These are phyloP conservation scores for Globisporangium canariense DNA, from an alignment of 352 stramenopile genomes.

Conservation along the genomic window DNA sequence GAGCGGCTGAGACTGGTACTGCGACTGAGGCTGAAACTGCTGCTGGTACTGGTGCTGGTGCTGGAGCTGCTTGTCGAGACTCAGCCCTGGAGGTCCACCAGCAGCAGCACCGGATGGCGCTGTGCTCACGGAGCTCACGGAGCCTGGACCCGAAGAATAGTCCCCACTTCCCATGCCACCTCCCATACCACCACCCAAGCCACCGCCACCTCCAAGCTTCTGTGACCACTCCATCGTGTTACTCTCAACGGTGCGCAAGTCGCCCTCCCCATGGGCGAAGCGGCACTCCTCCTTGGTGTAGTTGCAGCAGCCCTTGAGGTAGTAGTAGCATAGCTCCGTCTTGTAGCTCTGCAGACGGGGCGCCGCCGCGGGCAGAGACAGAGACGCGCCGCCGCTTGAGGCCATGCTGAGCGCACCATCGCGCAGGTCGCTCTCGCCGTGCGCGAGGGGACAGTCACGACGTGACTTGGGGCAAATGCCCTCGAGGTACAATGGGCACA, in stretches of 20 bases:
- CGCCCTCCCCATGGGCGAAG: slow-evolving; percentile 81
- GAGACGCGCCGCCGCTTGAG: background rate
- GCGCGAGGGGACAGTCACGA: slow-evolving; percentile 71
- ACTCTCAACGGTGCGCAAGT: slow-evolving; percentile 79
- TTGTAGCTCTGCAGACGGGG: slow-evolving; percentile 86
- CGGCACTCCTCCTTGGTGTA: slow-evolving; percentile 85
- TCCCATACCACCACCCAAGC: slow-evolving; percentile 12
- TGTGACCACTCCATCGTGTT: slow-evolving; percentile 67
- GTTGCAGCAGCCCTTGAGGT: slow-evolving; percentile 86
- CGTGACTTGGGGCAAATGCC: slow-evolving; percentile 69
- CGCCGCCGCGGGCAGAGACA: slow-evolving; percentile 35
- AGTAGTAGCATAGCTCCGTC: slow-evolving; percentile 88
- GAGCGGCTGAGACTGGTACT: slow-evolving; percentile 23
- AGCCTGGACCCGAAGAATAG: slow-evolving; percentile 5
- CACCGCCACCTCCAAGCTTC: slow-evolving; percentile 42
- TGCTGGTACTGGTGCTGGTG: slow-evolving; percentile 67
- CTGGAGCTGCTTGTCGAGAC: slow-evolving; percentile 50
- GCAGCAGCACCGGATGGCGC: no score
- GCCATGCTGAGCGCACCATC: slow-evolving; percentile 35
- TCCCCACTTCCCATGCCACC: slow-evolving; percentile 18
- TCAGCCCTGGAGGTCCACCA: background rate
- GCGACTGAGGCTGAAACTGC: slow-evolving; percentile 37
- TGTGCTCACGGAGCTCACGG: background rate
- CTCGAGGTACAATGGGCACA: slow-evolving; percentile 77
- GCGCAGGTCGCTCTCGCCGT: slow-evolving; percentile 73